These are phyloP conservation scores for Fusarium beomiforme DNA, from an alignment of 2,329 filamentous ascomycete species.

Conservation along the genomic window DNA sequence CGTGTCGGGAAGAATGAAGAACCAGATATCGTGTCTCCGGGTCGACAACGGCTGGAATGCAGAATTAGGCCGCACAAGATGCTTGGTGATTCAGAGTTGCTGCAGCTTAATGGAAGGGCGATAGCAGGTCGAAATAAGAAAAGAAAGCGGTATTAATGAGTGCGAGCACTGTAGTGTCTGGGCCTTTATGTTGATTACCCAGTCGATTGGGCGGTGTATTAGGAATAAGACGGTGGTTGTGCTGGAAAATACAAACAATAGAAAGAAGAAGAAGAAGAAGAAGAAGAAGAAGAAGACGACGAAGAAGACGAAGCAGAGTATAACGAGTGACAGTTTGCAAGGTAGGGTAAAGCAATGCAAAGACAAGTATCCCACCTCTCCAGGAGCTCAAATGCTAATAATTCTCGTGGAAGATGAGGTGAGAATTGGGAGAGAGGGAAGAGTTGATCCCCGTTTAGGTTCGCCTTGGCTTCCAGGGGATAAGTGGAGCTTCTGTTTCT, in stretches of 20 bases:
- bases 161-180: constrained; percentile 30
- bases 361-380: constrained; percentile 42
- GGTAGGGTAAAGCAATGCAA: constrained; percentile 15
- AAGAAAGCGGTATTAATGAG: constrained; percentile 34
- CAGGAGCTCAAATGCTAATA: constrained; percentile 26
- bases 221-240: constrained; percentile 18
- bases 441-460: constrained; percentile 5
- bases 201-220: constrained; percentile 34
- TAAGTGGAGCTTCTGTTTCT: constrained; percentile 18
- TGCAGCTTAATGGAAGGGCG: constrained; percentile 6
- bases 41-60: constrained; percentile 40
- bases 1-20: constrained; percentile 23
- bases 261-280: constrained; percentile 14
- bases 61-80: constrained; percentile 17
- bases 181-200: constrained; percentile 20
- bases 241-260: constrained; percentile 26
- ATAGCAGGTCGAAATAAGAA: constrained; percentile 18
- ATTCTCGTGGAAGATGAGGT: constrained; percentile 40
- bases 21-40: constrained; percentile 30
- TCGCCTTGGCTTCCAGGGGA: constrained; percentile 25
- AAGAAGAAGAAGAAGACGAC: too few relatives aligned
- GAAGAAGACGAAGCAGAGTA: too few relatives aligned
- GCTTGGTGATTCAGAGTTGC: constrained; percentile 16
- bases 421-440: constrained; percentile 38
- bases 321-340: constrained; percentile 38